Evolutionary conservation across 768 basidiomycete genomes (phyloP).

Genomic region (Suillus weaverae): DNA sequence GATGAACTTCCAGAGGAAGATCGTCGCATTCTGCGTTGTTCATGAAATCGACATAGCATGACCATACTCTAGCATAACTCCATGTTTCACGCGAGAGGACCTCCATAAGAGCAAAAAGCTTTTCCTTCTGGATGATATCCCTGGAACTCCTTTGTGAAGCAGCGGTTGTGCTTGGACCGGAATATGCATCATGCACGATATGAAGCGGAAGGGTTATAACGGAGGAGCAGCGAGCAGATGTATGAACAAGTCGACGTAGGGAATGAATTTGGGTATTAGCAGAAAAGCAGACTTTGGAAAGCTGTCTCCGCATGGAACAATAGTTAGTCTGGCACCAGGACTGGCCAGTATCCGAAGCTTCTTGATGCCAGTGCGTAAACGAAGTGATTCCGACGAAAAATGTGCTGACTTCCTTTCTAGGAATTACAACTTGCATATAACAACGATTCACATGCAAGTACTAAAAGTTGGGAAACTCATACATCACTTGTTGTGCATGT

Average conservation of each 20-base stretch:
- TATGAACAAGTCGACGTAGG: slow-evolving; percentile 1
- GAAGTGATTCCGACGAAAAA: background rate
- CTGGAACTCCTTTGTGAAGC: background rate
- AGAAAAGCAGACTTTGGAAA: slow-evolving; percentile 3
- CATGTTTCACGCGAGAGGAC: slow-evolving; percentile 31
- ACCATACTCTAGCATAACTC: slow-evolving; percentile 61
- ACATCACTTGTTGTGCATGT: background rate
- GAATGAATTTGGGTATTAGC: background rate
- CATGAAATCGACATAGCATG: slow-evolving; percentile 58
- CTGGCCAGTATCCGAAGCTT: background rate
- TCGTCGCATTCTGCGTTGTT: slow-evolving; percentile 44
- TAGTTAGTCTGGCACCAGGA: background rate
- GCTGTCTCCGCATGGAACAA: slow-evolving; percentile 8
- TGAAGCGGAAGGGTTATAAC: slow-evolving; percentile 1
- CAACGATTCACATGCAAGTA: background rate
- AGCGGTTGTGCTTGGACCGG: slow-evolving; percentile 1
- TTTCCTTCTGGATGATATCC: slow-evolving; percentile 23
- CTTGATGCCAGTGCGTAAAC: background rate
- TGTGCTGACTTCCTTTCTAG: background rate
- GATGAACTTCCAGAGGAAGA: slow-evolving; percentile 67
- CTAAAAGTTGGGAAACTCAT: background rate
- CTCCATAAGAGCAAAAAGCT: slow-evolving; percentile 27
- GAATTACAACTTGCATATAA: background rate
- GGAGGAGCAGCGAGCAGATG: background rate
- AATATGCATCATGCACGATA: background rate